These are phyloP conservation scores for Didymella keratinophila DNA, from an alignment of 2,329 filamentous ascomycete species.

Conservation along the genomic window DNA sequence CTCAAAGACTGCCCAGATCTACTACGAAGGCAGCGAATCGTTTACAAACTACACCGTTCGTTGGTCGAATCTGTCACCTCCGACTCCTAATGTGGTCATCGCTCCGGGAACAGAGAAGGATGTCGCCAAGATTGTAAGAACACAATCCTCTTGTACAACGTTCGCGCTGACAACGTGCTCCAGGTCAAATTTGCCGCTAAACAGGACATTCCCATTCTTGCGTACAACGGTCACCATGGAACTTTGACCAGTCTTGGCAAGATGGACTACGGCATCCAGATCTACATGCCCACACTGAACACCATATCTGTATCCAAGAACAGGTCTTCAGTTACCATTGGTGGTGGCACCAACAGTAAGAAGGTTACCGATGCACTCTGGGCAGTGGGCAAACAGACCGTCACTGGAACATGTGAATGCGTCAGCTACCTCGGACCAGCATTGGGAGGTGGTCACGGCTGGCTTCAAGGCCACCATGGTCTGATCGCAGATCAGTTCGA, in stretches of 20 bases:
- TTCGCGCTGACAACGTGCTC: not conserved
- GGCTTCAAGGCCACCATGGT: constrained; percentile 62
- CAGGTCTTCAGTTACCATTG: constrained; percentile 57
- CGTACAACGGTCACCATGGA: constrained; percentile 63
- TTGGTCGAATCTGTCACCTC: constrained; percentile 32
- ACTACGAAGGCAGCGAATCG: constrained; percentile 23
- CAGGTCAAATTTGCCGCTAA: constrained; percentile 60
- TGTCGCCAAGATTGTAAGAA: constrained; percentile 31
- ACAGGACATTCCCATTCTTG: constrained; percentile 60
- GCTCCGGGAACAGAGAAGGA: constrained; percentile 30
- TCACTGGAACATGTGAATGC: constrained; percentile 58
- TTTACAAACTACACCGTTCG: constrained; percentile 27
- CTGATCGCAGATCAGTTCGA: constrained; percentile 63
- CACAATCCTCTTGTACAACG: not conserved
- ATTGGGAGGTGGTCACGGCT: constrained; percentile 66
- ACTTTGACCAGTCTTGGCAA: constrained; percentile 58
- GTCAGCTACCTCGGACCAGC: constrained; percentile 58
- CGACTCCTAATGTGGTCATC: constrained; percentile 31
- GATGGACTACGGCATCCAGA: constrained; percentile 61
- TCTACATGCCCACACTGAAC: constrained; percentile 57
- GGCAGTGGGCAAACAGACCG: constrained; percentile 60
- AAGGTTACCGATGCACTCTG: constrained; percentile 59
- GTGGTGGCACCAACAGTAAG: constrained; percentile 59
- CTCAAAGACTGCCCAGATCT: constrained; percentile 27
- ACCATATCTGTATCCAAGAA: constrained; percentile 54